Conservation (phyloP, 805 yeast species). For the Candida berthetii region DNA sequence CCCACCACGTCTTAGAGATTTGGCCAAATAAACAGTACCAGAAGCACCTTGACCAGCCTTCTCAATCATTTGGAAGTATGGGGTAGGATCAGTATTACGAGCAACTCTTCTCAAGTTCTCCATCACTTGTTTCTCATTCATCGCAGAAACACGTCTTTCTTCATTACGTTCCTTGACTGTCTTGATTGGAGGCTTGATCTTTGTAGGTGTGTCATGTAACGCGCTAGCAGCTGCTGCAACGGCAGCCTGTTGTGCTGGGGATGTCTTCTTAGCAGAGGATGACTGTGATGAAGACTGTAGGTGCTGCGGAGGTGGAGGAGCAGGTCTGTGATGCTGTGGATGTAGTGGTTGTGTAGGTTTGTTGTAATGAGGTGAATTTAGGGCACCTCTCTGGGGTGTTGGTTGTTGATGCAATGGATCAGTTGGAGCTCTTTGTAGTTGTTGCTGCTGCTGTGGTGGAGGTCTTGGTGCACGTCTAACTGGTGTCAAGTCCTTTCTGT, state of each 20-base stretch:
- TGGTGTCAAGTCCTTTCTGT: conserved; percentile 8
- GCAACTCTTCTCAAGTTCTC: conserved; percentile 80
- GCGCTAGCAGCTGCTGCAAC: conserved; percentile 12
- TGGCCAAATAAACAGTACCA: conserved; percentile 90
- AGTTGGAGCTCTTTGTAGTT: not conserved
- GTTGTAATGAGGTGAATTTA: conserved; percentile 11
- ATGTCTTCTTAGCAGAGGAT: conserved; percentile 2
- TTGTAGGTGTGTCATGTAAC: conserved; percentile 2
- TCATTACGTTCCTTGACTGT: conserved; percentile 29
- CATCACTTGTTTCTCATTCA: conserved; percentile 86
- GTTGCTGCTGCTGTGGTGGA: conserved; percentile 15
- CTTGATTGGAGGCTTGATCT: conserved; percentile 7
- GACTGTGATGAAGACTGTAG: conserved; percentile 4
- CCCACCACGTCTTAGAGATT: conserved; percentile 47
- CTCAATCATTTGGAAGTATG: conserved; percentile 67
- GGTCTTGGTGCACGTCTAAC: conserved; percentile 23
- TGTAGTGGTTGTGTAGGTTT: conserved; percentile 22
- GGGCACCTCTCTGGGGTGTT: not conserved
- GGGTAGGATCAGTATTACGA: conserved; percentile 78
- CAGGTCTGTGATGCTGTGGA: conserved; percentile 14
- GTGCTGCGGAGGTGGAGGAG: conserved; percentile 5
- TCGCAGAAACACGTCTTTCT: conserved; percentile 48
- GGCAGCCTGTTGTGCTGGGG: conserved; percentile 27
- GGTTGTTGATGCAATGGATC: not conserved
- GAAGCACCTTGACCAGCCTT: conserved; percentile 98